Base-by-base conservation (phyloP, 805 yeast genomes). In the Candida patagonica region DNA sequence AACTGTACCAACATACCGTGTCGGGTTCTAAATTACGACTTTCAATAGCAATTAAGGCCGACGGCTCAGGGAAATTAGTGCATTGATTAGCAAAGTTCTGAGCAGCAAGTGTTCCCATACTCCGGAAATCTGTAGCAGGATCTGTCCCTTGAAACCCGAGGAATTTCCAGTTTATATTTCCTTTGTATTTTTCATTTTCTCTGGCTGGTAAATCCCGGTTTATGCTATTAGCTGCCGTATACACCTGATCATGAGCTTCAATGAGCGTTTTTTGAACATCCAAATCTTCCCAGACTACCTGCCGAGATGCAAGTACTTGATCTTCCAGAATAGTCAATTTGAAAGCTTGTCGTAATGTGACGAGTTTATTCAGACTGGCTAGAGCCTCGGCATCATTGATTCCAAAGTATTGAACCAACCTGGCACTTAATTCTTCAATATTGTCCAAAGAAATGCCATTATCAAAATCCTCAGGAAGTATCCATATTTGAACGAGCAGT, bases 91-190 rank as follows among this genome's bases (percentile, higher is more conserved):
- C 45, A 34, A 48, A 51, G 16, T 49, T 45, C 7, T 30, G 33
- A 23, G 57, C 35, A 6, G 63, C 63, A 16, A 57, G 44, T 33
- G 22, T 17, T 2, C 63, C 63, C 6, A 57, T 47, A 3, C 61
- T 62, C 9, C 68, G 50, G 37, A 63, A 57, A 42, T 63, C 68
- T 1, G 58, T 54, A 2, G 53, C 41, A 4, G 68, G 68, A 40
- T 61, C 59, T 13, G 45, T 17, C 1, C 66, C 64, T 39, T 63
- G 68, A 47, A 63, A 63, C 5, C 68, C 68, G 6, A 63, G 47
- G 3, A 50, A 45, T 16, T 54, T 59, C 65, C 66, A 63, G 40
- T 59, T 48, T 5, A 42, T n/a, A 16, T 37, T 31, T 30, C 38
- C 31, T 26, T 42, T 41, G 15, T 22, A 9, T 7, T 37, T 38